Evolutionary conservation across 148 eudicot genomes (phyloP), one percentile per base, ranked within the genome.

Genomic region (Cornus kousa): DNA sequence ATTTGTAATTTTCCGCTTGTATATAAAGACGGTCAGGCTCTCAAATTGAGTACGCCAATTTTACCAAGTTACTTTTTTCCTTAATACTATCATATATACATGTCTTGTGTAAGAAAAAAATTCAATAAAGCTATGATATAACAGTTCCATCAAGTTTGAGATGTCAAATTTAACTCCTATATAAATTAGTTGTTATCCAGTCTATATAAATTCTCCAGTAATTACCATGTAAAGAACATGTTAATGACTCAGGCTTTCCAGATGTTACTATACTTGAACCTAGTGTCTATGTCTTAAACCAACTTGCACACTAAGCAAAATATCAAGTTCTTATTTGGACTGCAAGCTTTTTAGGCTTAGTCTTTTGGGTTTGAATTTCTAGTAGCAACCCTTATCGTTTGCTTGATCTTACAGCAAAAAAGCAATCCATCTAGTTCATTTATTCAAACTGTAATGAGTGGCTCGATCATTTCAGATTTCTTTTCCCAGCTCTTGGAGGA

Each of bases 401-500:
- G 16, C 5, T 22, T 16, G 22, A 28, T 28, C 28, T 3, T 32
- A 8, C 39, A 7, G 28, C 11, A 64, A 39, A 64, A 43, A 39
- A 76, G 23, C 20, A 37, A 17, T 67, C 73, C 50, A 32, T 65
- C 50, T 48, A 37, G 32, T 65, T 73, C 28, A 46, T 67, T 39
- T 33, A 4, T 17, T 53, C 55, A 13, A 24, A 48, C 67, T 31
- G 24, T 66, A 68, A 53, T 20, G 65, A 39, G 24, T 80, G 66
- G 71, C 35, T 83, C 67, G 46, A 28, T 80, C 72, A 74, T 80
- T 85, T 76, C 95, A 96, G 99, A 79, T 96, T 96, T 85, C 62
- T 96, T 14, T 96, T 93, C 89, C 99, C 98, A 14, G 99, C 99
- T 73, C 87, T 96, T 82, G 99, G 99, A 78, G 99, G 98, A 70